A percentile compares a stretch with the other conserved stretches of the same genome.
phyloP scores from a whole-genome alignment of 2,329 filamentous ascomycete species.

The Apiospora hydei region DNA sequence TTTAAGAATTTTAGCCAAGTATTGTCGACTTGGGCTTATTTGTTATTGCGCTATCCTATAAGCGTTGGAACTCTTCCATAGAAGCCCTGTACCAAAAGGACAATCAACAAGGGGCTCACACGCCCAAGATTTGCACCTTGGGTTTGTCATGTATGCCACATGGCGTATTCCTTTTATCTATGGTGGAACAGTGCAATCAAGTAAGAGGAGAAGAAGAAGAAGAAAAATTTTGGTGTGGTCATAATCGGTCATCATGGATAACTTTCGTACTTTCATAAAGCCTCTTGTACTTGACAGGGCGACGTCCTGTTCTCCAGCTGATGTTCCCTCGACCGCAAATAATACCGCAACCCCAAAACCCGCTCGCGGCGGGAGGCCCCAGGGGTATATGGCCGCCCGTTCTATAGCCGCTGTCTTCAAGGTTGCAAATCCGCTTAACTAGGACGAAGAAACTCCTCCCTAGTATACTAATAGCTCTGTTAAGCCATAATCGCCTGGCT shows the following conservation, averaged over 20 bases:
- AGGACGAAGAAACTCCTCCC: background rate
- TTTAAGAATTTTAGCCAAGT: background rate
- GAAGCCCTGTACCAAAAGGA: background rate
- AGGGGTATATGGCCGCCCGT: constrained; percentile 13
- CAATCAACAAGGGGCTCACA: background rate
- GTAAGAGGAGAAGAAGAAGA: background rate
- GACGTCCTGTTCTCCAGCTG: background rate
- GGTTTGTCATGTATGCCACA: background rate
- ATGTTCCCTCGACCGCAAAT: background rate
- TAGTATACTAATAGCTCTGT: background rate
- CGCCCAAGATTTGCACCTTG: background rate
- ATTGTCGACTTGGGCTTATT: too few relatives aligned
- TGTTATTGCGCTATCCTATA: background rate
- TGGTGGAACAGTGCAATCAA: background rate
- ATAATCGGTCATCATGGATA: constrained; percentile 15
- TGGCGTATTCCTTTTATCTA: background rate
- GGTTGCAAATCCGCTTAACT: constrained; percentile 10
- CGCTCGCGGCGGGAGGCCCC: constrained; percentile 14
- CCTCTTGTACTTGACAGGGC: constrained; percentile 11
- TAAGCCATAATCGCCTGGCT: background rate
- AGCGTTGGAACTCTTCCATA: background rate
- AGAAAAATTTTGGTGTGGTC: background rate
- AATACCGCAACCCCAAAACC: background rate
- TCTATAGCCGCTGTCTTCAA: constrained; percentile 17
- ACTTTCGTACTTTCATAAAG: constrained; percentile 19